These are phyloP conservation scores for Alternaria infectoria DNA, from an alignment of 2,329 filamentous ascomycete species.

Conservation along the genomic window DNA sequence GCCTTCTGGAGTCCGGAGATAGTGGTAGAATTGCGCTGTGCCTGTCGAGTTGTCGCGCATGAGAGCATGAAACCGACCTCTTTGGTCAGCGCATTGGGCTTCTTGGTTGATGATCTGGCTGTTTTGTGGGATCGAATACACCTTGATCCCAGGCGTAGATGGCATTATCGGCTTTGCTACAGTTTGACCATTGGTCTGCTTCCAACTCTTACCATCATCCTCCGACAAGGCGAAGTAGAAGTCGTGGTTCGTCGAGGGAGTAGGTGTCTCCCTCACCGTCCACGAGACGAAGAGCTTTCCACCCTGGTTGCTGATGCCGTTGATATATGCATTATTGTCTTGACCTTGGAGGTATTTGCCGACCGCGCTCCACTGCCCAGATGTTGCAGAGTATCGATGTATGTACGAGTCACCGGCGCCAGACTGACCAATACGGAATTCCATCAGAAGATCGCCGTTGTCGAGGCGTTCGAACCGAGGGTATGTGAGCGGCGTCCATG, in stretches of 20 bases:
- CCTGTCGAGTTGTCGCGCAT: slow-evolving; percentile 53
- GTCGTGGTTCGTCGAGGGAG: slow-evolving; percentile 57
- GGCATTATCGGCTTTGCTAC: slow-evolving; percentile 54
- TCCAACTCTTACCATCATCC: slow-evolving; percentile 54
- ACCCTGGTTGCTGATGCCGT: slow-evolving; percentile 52
- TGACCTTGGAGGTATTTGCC: slow-evolving; percentile 55
- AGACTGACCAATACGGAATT: slow-evolving; percentile 59
- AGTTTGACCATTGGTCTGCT: slow-evolving; percentile 45
- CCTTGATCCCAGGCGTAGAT: slow-evolving; percentile 51
- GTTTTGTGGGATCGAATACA: slow-evolving; percentile 55
- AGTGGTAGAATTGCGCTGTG: slow-evolving; percentile 41
- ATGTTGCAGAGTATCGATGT: slow-evolving; percentile 51
- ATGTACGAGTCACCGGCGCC: slow-evolving; percentile 59
- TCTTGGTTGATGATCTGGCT: slow-evolving; percentile 60
- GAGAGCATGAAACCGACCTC: slow-evolving; percentile 57
- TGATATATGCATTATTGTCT: slow-evolving; percentile 60
- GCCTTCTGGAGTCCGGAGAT: slow-evolving; percentile 35
- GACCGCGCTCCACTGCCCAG: slow-evolving; percentile 48
- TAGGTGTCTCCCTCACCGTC: slow-evolving; percentile 59
- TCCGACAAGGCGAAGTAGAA: slow-evolving; percentile 59
- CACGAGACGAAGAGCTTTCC: slow-evolving; percentile 54
- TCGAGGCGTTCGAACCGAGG: slow-evolving; percentile 55
- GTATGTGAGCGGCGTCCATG: slow-evolving; percentile 54
- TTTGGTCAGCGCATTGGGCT: slow-evolving; percentile 54
- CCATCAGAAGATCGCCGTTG: slow-evolving; percentile 53